Base-by-base conservation (phyloP, 257 asterid species). In the Ophiorrhiza pumila region DNA sequence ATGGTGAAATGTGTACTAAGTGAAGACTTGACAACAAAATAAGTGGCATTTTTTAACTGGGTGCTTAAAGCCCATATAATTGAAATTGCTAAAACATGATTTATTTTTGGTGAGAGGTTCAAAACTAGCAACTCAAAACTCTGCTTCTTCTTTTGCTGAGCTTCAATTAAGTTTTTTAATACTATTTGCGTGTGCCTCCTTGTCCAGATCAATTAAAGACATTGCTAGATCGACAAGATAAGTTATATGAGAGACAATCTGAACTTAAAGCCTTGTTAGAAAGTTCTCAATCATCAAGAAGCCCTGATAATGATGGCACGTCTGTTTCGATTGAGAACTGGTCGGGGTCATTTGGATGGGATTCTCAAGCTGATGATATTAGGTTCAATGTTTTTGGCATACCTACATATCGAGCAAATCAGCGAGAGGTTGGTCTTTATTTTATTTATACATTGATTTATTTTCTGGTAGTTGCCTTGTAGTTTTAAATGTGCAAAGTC, bases 351-450 rank as follows among this genome's bases (percentile, higher is more conserved):
- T 94, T 94, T 76, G 90, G 84, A 73, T 94, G 99, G 99, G 97
- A 91, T 72, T 68, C 89, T 20, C 76, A 66, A 79, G 99, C 92
- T 82, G 92, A 91, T 76, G 97, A 94, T 78, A 76, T 87, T 72
- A 85, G 96, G 88, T 87, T 94, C 74, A 94, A 94, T 78, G 78
- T 94, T 71, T 94, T 94, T 60, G 97, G 97, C 43, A 91, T 94
- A 76, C 80, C 97, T 14, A 58, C 87, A 7, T 94, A 91, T 79
- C 97, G 99, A 61, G 88, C 97, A 67, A 94, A 94, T 83, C 99
- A 94, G 82, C 87, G 86, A 37, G 99, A 94, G 97, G 97, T 94
- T 66, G 65, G 84, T 58, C 53, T 58, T 58, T 4, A 11, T 50
- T 62, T 9, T 64, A 39, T 2, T 17, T 50, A 39, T 14, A 15